Base-by-base conservation (phyloP, 192 early-diverging fungal species). In the Coemansia reversa region DNA sequence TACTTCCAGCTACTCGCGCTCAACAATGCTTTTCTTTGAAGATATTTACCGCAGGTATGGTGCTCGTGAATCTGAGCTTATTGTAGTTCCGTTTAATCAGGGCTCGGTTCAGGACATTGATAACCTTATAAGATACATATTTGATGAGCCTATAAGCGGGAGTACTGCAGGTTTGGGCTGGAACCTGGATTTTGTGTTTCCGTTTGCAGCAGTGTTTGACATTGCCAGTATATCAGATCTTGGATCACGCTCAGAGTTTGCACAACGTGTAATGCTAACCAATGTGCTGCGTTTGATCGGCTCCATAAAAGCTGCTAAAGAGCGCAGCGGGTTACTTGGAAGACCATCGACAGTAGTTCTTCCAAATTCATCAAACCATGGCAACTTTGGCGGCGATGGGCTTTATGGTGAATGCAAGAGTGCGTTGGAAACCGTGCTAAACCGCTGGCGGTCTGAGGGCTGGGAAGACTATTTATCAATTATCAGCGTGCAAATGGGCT, bases 351-450 rank as follows among this genome's bases (percentile, higher is more conserved):
- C 89, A 47, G 91, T 94, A 25, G 84, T 97, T 7, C 74, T 97
- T 47, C 95, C 95, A 6, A 67, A 94, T 51, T 97, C 95, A 51
- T 92, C 93, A 55, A 97, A 97, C 83, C 95, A 94, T 71, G 95
- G 93, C 59, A 93, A 88, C 12, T 94, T 97, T 69, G 95, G 95
- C 62, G 84, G 83, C 55, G 90, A 97, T 64, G 95, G 95, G 75
- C 84, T 97, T 8, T 97, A 97, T 75, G 85, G 89, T 71, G 95
- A 97, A 73, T 91, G 92, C 66, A 97, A 97, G 89, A 86, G 93
- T 64, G 88, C 84, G 45, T 85, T 97, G 28, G 93, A 94, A 81
- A 92, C 93, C 19, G 75, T 93, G 62, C 84, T 97, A 69, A 93
- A 93, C 86, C 86, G 93, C 60, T 97, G 91, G 90, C 77, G 87